Base-by-base conservation (phyloP, 2,329 filamentous ascomycete species). In the Blastomyces percursus region DNA sequence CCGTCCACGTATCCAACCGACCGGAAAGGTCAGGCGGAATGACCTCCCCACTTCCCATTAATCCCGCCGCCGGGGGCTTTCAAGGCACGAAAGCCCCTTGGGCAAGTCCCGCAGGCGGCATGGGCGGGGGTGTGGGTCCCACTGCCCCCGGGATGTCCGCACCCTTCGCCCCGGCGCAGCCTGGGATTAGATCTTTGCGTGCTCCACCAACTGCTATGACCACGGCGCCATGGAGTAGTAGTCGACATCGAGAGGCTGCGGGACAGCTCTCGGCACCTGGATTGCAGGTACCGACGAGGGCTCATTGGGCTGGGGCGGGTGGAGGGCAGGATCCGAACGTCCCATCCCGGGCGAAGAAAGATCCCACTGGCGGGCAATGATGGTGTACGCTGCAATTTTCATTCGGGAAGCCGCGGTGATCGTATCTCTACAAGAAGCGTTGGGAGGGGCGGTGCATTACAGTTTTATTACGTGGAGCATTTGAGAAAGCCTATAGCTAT, bases 1-100 rank as follows among this genome's bases (percentile, higher is more conserved):
- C 83, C 7, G 75, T 83, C 0, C 86, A 90, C 72, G 79, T 84
- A 16, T 54, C 66, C 52, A 59, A 40, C 38, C 61, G 46, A 11
- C 63, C 62, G 32, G 61, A 64, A 21, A 62, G 44, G 19, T 46
- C 52, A 6, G 40, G 40, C 1, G 56, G 60, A n/a, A 59, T 56
- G 40, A 16, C 51, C 12, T 51, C 61, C 27, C 50, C 61, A 11
- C 35, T 38, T 4, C 32, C 35, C 7, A 30, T 46, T 2, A 56
- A 70, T 14, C 62, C 68, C 54, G 57, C 63, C 14, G 61, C 67
- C 5, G 62, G 58, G 6, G 55, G 65, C 1, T 68, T 65, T 5
- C 62, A 68, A 16, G 70, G 73, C 14, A 73, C 72, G 9, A 72
- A 69, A 63, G 73, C 73, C 24, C 75, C 75, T 9, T 76, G 75